These are phyloP conservation scores for Penicillium crustosum DNA, from an alignment of 2,329 filamentous ascomycete genomes.

Conservation along the genomic window DNA sequence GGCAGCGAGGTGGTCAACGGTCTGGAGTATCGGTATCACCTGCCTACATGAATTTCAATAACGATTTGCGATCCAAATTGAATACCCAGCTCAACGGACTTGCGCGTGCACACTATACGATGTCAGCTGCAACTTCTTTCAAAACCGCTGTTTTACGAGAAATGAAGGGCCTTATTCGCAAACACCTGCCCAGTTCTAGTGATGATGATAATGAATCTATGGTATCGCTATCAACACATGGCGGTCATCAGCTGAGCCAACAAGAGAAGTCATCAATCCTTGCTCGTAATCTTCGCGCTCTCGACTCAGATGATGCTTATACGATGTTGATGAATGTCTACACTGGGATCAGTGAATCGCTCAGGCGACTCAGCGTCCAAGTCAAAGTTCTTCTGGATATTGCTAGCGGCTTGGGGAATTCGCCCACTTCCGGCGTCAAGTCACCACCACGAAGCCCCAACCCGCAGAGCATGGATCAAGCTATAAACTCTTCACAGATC, in stretches of 20 bases:
- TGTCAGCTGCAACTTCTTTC: constrained; percentile 77
- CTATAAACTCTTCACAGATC: constrained; percentile 29
- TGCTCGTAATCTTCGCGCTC: constrained; percentile 79
- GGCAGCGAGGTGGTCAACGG: constrained; percentile 66
- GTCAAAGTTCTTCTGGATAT: constrained; percentile 94
- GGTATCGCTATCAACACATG: constrained; percentile 77
- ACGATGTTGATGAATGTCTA: constrained; percentile 80
- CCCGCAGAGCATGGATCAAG: constrained; percentile 45
- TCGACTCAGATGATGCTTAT: constrained; percentile 83
- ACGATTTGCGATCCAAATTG: constrained; percentile 69
- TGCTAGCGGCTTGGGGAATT: constrained; percentile 61
- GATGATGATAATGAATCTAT: constrained; percentile 93
- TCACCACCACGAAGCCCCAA: constrained; percentile 53
- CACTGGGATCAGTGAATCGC: constrained; percentile 79
- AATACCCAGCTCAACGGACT: constrained; percentile 72
- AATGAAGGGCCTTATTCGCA: constrained; percentile 79
- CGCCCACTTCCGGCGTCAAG: constrained; percentile 40
- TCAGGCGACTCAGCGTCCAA: constrained; percentile 82
- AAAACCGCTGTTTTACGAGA: constrained; percentile 82
- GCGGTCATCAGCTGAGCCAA: constrained; percentile 67
- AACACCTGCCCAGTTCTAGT: constrained; percentile 83
- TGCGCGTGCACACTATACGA: constrained; percentile 76
- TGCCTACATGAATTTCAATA: constrained; percentile 72
- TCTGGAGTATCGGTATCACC: constrained; percentile 70
- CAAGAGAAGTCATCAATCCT: constrained; percentile 88